A percentile compares a stretch with the other conserved stretches of the same genome.
Evolutionary conservation across 2,329 filamentous ascomycete genomes (phyloP).

Genomic region (Dryadomyces quercus-mongolicae): DNA sequence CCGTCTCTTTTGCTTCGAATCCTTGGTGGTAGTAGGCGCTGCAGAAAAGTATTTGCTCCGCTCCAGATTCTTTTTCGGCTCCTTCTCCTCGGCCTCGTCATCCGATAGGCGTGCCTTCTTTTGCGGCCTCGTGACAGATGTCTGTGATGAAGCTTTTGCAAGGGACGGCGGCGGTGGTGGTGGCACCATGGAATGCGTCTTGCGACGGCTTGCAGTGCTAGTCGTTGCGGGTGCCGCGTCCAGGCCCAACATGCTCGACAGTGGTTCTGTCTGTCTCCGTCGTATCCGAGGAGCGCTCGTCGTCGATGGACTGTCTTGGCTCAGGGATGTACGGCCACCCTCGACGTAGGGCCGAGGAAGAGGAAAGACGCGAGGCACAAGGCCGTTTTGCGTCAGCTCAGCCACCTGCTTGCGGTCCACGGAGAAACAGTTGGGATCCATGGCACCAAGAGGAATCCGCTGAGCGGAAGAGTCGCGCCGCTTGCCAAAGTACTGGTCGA

Average conservation of each 20-base stretch:
- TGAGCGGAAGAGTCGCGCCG: conserved; percentile 18
- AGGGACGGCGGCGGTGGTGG: neutral
- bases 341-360: conserved; percentile 45
- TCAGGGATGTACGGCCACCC: conserved; percentile 13
- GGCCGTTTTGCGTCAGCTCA: conserved; percentile 34
- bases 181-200: neutral
- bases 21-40: conserved; percentile 8
- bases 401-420: conserved; percentile 36
- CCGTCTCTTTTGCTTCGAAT: neutral
- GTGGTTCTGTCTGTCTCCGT: conserved; percentile 40
- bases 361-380: conserved; percentile 44
- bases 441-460: conserved; percentile 47
- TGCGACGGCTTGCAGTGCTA: conserved; percentile 1
- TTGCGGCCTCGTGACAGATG: conserved; percentile 25
- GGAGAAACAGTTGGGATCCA: conserved; percentile 49
- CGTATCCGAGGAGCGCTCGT: conserved; percentile 23
- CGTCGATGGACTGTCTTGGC: conserved; percentile 7
- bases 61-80: conserved; percentile 17
- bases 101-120: conserved; percentile 47
- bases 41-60: conserved; percentile 43
- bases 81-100: conserved; percentile 19
- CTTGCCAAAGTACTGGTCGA: conserved; percentile 42
- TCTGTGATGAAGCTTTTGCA: neutral
- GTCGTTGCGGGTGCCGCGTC: neutral
- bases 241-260: conserved; percentile 28